Evolutionary conservation across 1,284 basidiomycete genomes (phyloP), one percentile per base, ranked within the genome.

Genomic region (Dichomitus squalens): DNA sequence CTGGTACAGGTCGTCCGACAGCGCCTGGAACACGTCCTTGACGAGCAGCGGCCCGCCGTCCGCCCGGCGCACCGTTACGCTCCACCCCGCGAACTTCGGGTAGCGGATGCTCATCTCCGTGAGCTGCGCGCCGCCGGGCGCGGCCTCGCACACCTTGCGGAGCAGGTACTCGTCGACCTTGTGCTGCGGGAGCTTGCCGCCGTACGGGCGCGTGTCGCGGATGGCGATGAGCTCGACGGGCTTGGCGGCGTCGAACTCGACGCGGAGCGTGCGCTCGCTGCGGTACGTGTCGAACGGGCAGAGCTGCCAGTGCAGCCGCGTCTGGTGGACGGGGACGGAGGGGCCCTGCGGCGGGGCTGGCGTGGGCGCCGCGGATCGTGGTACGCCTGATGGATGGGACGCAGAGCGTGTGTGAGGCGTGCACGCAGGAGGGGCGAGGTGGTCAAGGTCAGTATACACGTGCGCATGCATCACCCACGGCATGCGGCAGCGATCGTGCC

Each of bases 21-120:
- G 82, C 16, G 76, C 79, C 40, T 77, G 67, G 64, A 83, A 85
- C 29, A 87, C 76, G 55, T 87, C 85, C 16, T 77, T 69, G 63
- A 81, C 79, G 27, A 64, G 60, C 31, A 73, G 61, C 16, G 77
- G 72, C 21, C 83, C 72, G 2, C 79, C 82, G 33, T 65, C 66
- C 21, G 70, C 54, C 27, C 75, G 73, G 40, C 70, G 70, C 53
- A 84, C 75, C 41, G 71, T 63, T 53, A 87, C 72, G 7, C 75
- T 73, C 78, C 81, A 85, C 20, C 72, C 73, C 0, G 70, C 63
- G 8, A 67, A 51, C 6, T 67, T 67, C 18, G 70, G 63, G 31
- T 71, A 73, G 7, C 58, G 53, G 54, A 79, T 75, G 18, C 66
- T 62, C 75, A 79, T 78, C 51, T 73, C 38, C 27, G 39, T 68